Evolutionary conservation across 2,329 filamentous ascomycete genomes (phyloP), one percentile per base, ranked within the genome.

Genomic region (Metarhizium anisopliae): DNA sequence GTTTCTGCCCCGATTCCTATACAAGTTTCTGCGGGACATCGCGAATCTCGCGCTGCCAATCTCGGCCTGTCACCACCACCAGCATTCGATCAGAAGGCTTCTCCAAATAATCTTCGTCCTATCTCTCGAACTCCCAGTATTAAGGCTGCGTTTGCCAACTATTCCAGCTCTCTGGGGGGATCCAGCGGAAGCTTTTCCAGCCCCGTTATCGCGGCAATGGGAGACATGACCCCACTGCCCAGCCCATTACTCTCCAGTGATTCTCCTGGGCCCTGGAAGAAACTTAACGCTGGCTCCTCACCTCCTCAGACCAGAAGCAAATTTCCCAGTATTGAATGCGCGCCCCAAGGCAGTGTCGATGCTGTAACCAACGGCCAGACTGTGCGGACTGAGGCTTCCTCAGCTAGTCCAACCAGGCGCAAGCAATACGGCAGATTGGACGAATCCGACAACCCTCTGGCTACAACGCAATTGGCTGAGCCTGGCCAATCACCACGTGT

Each of bases 191-290:
- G 79, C 35, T 77, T 87, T n/a, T 82, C 87, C 6, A 91, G 87
- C 55, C 88, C 88, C 3, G 81, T 88, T 60, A 82, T 91, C 55
- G 80, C 84, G 57, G 87, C 87, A 50, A 86, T 91, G 83, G 84
- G 85, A 59, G 86, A 90, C 67, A 74, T 94, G 59, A 93, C 89
- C 3, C 89, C 89, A 55, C 73, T 94, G 38, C 89, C 89, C 2
- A 93, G 89, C 25, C 89, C 89, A 4, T 77, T 92, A 50, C 77
- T 87, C 63, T 77, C 77, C 4, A 75, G 75, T 59, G 83, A 86
- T 63, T 87, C 85, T 1, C 82, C 84, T 13, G 83, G 85, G 30
- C 83, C 85, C 25, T 85, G 85, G 85, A 83, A 77, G 67, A 76
- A 75, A 66, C 69, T 84, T 55, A 68, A 69, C 55, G 69, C 73